phyloP scores from a whole-genome alignment of 2,329 filamentous ascomycete species.

The Microdochium trichocladiopsis region DNA sequence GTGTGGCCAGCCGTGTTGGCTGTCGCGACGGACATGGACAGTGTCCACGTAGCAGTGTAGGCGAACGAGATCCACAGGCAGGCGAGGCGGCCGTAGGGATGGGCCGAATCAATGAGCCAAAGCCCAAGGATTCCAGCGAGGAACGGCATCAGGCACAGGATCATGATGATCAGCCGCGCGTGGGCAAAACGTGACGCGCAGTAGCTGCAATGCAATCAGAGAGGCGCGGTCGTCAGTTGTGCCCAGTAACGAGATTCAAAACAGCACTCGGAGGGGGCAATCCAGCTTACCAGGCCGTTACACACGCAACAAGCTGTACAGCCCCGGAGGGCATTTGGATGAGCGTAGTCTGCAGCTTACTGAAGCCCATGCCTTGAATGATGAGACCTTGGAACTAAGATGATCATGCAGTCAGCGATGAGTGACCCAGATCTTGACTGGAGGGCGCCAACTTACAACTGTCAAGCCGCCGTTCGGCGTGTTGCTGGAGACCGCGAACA shows the following conservation, averaged over 20 bases:
- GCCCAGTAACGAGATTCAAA: too few species aligned
- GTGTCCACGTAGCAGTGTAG: constrained; percentile 4
- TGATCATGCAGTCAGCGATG: too few species aligned
- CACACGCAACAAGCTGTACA: constrained; percentile 4
- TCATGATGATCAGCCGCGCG: constrained; percentile 2
- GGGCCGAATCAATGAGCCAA: constrained; percentile 2
- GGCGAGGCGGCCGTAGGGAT: constrained; percentile 10
- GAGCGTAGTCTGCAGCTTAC: constrained; percentile 9
- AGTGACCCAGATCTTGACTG: too few species aligned
- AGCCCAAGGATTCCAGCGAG: constrained; percentile 5
- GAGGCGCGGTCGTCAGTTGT: too few species aligned
- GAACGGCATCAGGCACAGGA: constrained; percentile 6
- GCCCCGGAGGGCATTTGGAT: constrained; percentile 6
- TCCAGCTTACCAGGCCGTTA: constrained; percentile 3
- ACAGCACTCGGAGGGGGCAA: too few species aligned
- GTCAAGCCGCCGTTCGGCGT: constrained; percentile 23
- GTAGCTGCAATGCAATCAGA: constrained; percentile 1
- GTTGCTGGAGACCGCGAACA: constrained; percentile 20
- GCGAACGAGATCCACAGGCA: constrained; percentile 5
- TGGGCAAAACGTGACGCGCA: constrained; percentile 3
- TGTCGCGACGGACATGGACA: constrained; percentile 11
- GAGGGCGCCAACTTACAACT: constrained; percentile 3
- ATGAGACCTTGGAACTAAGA: constrained; percentile 3
- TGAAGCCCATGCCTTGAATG: constrained; percentile 9
- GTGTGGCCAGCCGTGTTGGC: constrained; percentile 16